Evolutionary conservation across 306 rosid genomes (phyloP), one percentile per base, ranked within the genome.

Genomic region (Clitoria ternatea): DNA sequence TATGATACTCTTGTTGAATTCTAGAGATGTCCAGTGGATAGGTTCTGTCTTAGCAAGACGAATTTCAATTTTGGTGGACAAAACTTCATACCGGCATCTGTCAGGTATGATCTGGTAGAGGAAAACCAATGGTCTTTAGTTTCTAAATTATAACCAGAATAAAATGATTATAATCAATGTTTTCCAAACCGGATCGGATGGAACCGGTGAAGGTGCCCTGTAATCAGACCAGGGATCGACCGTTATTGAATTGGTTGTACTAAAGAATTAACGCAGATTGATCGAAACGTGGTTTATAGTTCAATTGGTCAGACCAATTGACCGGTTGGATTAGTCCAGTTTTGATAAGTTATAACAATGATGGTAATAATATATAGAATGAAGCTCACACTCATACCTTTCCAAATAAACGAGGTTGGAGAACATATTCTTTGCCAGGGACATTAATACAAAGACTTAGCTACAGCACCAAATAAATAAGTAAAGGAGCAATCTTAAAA

Each of bases 361-460:
- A n/a, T n/a, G n/a, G n/a, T 32, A 11, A 27, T 20, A 45, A 23
- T 19, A 37, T 19, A 64, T 7, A 43, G 20, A 56, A 36, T 0
- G 53, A 60, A 69, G 14, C 57, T 35, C 3, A 3, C 23, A 15
- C 70, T 55, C 45, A 54, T 77, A 90, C 97, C 92, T 90, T 90
- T 49, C 86, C 92, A 78, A 83, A 90, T 69, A 90, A 80, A 66
- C 95, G 95, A 70, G 86, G 70, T 76, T 90, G 92, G 57, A 84
- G 78, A 69, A 33, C 49, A 78, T 86, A 90, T 12, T 84, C 92
- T 57, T 86, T 84, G 18, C 79, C 89, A 44, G 92, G 81, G 57
- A 72, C 80, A 33, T 78, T 43, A 48, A 88, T 88, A 23, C 42
- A 59, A 61, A 88, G 90, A 81, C 90, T 88, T 22, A 90, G 80